Percentiles rank a stretch among this genome's conserved stretches.
Evolutionary conservation across 371 early-diverging fungal genomes (phyloP).

Genomic region (Actinomortierella wolfii): DNA sequence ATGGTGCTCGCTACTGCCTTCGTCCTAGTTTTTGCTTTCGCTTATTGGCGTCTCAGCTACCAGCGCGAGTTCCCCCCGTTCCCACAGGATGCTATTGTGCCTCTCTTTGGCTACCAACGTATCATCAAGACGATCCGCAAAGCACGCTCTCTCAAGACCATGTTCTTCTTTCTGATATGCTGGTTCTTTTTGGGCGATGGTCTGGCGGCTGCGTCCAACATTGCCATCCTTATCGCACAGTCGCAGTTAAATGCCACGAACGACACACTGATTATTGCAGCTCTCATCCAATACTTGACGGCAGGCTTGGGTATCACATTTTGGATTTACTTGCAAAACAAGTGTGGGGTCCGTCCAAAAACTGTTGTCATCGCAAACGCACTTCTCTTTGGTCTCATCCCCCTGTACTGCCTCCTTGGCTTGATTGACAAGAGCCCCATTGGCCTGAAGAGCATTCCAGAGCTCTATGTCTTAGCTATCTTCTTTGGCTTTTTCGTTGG

Average conservation of each 20-base stretch:
- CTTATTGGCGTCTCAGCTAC: slow-evolving; percentile 8
- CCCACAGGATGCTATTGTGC: neutral
- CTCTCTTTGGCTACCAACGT: slow-evolving; percentile 14
- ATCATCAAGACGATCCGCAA: slow-evolving; percentile 14
- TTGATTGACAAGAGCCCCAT: slow-evolving; percentile 9
- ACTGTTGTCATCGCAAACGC: slow-evolving; percentile 14
- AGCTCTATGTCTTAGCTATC: slow-evolving; percentile 11
- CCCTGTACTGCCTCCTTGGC: slow-evolving; percentile 15
- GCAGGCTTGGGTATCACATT: slow-evolving; percentile 12
- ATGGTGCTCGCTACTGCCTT: slow-evolving; percentile 14
- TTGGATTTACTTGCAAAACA: slow-evolving; percentile 23
- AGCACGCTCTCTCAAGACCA: slow-evolving; percentile 15
- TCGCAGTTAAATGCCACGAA: slow-evolving; percentile 15
- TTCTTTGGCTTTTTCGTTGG: slow-evolving; percentile 19
- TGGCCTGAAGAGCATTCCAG: slow-evolving; percentile 11
- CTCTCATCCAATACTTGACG: slow-evolving; percentile 11
- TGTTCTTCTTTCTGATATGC: slow-evolving; percentile 15
- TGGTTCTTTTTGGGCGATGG: slow-evolving; percentile 22
- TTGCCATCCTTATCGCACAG: slow-evolving; percentile 14
- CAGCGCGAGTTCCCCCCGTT: slow-evolving; percentile 11
- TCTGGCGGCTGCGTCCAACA: slow-evolving; percentile 6
- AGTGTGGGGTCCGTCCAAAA: slow-evolving; percentile 14
- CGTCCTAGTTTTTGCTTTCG: slow-evolving; percentile 12
- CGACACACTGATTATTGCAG: slow-evolving; percentile 11
- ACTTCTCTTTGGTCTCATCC: slow-evolving; percentile 17